Percentiles rank a stretch among this genome's conserved stretches.
phyloP scores from a whole-genome alignment of 2,329 filamentous ascomycete genomes.

The Aspergillus candidus region DNA sequence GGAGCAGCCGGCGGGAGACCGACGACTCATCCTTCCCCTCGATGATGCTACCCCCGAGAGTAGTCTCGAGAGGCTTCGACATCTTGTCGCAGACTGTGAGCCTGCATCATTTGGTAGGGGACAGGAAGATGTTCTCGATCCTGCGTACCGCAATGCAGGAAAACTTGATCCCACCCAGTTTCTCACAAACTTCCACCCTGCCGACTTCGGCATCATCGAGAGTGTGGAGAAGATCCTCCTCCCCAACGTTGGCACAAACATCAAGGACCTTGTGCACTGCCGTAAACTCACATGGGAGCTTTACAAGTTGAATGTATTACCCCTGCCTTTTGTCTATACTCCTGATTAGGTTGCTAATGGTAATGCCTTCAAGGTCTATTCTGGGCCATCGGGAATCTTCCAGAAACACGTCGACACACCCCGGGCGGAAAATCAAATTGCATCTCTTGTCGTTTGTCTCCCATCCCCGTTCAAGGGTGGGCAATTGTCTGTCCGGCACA shows the following conservation, averaged over 20 bases:
- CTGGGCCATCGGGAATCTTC: constrained; percentile 47
- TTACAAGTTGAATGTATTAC: constrained; percentile 51
- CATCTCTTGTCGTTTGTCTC: constrained; percentile 50
- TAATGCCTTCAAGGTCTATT: constrained; percentile 41
- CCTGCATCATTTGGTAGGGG: constrained; percentile 48
- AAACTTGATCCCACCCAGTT: constrained; percentile 48
- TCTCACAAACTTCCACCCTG: constrained; percentile 47
- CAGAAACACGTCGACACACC: constrained; percentile 51
- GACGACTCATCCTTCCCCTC: constrained; percentile 6
- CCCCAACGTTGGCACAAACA: constrained; percentile 18
- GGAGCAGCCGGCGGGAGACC: neutral
- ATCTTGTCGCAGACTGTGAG: constrained; percentile 28
- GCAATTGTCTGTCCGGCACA: constrained; percentile 27
- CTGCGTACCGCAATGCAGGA: constrained; percentile 48
- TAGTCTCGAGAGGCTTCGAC: neutral
- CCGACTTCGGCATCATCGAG: constrained; percentile 49
- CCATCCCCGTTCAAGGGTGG: constrained; percentile 32
- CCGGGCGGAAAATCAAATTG: constrained; percentile 45
- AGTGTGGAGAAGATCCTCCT: constrained; percentile 44
- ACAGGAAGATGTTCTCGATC: constrained; percentile 46
- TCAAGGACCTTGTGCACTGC: constrained; percentile 10
- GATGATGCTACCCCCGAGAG: neutral
- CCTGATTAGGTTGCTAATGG: neutral
- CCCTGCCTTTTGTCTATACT: neutral
- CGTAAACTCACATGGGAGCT: constrained; percentile 47